A percentile compares a stretch with the other conserved stretches of the same genome.
phyloP scores from a whole-genome alignment of 805 yeast genomes.

The Pichia pseudocactophila region DNA sequence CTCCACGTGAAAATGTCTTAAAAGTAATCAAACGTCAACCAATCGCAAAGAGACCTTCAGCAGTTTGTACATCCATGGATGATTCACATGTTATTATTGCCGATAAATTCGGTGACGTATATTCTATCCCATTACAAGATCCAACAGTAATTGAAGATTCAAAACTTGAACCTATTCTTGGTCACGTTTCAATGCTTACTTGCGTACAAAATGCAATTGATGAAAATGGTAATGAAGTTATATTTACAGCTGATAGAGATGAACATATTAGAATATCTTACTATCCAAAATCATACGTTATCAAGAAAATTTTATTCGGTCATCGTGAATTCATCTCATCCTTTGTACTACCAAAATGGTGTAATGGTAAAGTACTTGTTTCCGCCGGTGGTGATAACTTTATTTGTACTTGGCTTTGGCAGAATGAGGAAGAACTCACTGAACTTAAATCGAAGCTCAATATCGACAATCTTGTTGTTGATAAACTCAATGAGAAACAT shows the following conservation, averaged over 20 bases:
- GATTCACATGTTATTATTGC: slow-evolving; percentile 56
- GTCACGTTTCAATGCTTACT: slow-evolving; percentile 97
- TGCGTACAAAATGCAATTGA: slow-evolving; percentile 44
- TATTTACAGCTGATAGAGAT: slow-evolving; percentile 86
- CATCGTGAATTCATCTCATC: slow-evolving; percentile 76
- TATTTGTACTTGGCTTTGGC: slow-evolving; percentile 76
- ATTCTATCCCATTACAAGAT: slow-evolving; percentile 40
- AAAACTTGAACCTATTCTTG: slow-evolving; percentile 64
- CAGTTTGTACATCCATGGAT: slow-evolving; percentile 51
- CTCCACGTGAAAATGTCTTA: slow-evolving; percentile 33
- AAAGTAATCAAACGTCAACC: slow-evolving; percentile 56
- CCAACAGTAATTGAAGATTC: slow-evolving; percentile 28
- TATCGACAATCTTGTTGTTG: slow-evolving; percentile 29
- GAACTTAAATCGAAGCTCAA: slow-evolving; percentile 36
- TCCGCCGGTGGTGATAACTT: slow-evolving; percentile 90
- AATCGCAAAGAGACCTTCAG: slow-evolving; percentile 89
- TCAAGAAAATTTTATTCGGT: slow-evolving; percentile 80
- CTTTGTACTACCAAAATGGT: slow-evolving; percentile 46
- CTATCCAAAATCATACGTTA: slow-evolving; percentile 69
- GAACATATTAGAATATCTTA: slow-evolving; percentile 85
- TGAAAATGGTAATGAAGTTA: slow-evolving; percentile 36
- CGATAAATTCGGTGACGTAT: slow-evolving; percentile 96
- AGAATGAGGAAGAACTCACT: slow-evolving; percentile 18
- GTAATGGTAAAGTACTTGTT: slow-evolving; percentile 40
- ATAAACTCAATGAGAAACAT: slow-evolving; percentile 46